phyloP scores from a whole-genome alignment of 495 filamentous ascomycete species.

The Hamigera avellanea region DNA sequence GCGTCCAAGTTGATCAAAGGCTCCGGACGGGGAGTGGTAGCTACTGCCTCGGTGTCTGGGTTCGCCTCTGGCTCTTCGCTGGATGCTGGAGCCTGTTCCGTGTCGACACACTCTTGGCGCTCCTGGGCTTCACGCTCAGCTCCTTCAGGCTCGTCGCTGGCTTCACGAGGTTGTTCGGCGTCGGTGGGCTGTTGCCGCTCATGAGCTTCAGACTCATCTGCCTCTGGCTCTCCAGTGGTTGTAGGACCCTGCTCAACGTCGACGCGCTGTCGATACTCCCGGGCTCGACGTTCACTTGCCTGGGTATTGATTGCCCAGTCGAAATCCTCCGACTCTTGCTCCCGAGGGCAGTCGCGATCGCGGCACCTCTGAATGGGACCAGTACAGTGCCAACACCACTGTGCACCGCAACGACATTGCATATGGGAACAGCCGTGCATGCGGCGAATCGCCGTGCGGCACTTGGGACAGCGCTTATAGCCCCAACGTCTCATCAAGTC shows the following conservation, averaged over 20 bases:
- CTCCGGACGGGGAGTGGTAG: background rate
- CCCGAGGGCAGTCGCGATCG: conserved; percentile 4
- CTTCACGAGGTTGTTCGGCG: background rate
- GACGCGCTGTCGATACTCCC: too few relatives aligned
- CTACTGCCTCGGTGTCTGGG: background rate
- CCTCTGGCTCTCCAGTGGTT: background rate
- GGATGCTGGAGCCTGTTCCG: background rate
- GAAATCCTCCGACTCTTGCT: conserved; percentile 5
- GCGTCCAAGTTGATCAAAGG: conserved; percentile 2
- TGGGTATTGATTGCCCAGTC: conserved; percentile 1
- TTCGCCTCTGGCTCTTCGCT: background rate
- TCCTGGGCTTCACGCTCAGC: too few relatives aligned
- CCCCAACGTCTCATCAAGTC: conserved; percentile 8
- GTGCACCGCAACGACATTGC: conserved; percentile 13
- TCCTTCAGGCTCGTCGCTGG: too few relatives aligned
- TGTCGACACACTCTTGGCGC: too few relatives aligned
- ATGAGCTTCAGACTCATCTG: background rate
- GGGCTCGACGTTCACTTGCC: background rate
- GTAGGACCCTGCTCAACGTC: too few relatives aligned
- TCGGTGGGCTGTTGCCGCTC: background rate
- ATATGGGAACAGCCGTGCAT: conserved; percentile 15
- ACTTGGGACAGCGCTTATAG: conserved; percentile 17
- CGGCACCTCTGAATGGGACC: conserved; percentile 5
- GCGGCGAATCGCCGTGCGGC: conserved; percentile 11
- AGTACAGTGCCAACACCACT: conserved; percentile 15